A percentile compares a stretch with the other conserved stretches of the same genome.
phyloP scores from a whole-genome alignment of 805 yeast genomes.

The Ogataea haglerorum region DNA sequence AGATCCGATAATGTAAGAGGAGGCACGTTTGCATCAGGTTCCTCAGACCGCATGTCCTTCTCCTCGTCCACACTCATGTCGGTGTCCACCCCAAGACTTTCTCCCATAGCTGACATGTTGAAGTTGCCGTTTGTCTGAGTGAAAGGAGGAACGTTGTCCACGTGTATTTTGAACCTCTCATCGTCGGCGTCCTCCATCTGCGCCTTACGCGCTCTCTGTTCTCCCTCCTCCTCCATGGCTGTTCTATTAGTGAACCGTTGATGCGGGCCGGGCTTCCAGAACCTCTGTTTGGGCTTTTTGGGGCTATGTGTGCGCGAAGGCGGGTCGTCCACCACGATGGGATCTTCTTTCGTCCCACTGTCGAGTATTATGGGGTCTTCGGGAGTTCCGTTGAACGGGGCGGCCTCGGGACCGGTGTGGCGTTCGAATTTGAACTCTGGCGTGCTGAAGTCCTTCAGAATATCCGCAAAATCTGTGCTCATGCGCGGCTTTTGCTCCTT shows the following conservation, averaged over 20 bases:
- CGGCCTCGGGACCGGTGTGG: not conserved
- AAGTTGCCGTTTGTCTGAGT: slow-evolving; percentile 31
- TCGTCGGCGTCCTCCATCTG: not conserved
- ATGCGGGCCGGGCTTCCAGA: slow-evolving; percentile 2
- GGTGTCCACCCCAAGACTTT: slow-evolving; percentile 14
- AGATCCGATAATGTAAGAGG: slow-evolving; percentile 19
- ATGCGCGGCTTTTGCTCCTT: not conserved
- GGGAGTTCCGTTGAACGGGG: slow-evolving; percentile 13
- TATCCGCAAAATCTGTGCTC: not conserved
- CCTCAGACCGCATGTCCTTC: not conserved
- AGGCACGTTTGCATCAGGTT: not conserved
- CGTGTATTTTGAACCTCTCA: slow-evolving; percentile 7
- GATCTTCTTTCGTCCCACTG: slow-evolving; percentile 30
- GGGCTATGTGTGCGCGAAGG: slow-evolving; percentile 5
- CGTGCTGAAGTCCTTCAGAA: not conserved
- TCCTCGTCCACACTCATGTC: slow-evolving; percentile 9
- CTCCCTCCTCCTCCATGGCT: slow-evolving; percentile 6
- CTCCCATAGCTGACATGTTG: slow-evolving; percentile 26
- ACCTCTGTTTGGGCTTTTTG: slow-evolving; percentile 7
- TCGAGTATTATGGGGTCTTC: slow-evolving; percentile 29
- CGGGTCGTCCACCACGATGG: slow-evolving; percentile 27
- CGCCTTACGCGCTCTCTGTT: not conserved
- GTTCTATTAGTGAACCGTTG: slow-evolving; percentile 5
- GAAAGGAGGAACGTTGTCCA: slow-evolving; percentile 28
- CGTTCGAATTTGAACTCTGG: not conserved